These are phyloP conservation scores for Helianthus annuus DNA, from an alignment of 129 eudicot species.

Conservation along the genomic window DNA sequence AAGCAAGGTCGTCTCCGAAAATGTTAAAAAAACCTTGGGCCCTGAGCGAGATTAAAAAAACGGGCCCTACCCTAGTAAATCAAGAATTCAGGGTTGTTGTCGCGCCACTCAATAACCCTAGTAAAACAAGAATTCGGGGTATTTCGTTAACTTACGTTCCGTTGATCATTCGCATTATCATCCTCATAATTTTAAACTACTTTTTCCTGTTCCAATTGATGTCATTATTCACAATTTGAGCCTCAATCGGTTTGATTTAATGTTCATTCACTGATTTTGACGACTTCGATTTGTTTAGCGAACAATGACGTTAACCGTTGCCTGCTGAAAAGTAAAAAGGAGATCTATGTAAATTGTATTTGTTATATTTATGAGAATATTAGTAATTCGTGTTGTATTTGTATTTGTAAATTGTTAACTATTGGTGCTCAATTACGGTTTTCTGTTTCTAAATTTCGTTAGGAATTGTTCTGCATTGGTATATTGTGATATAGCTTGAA, in stretches of 20 bases:
- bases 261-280: slow-evolving; percentile 14
- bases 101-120: too few species aligned
- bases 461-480: slow-evolving; percentile 17
- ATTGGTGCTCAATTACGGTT: too few species aligned
- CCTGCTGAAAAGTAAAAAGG: slow-evolving; percentile 25
- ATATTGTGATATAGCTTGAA: slow-evolving; percentile 1
- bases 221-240: slow-evolving; percentile 10
- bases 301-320: slow-evolving; percentile 15
- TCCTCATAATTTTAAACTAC: neutral
- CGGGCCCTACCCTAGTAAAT: too few species aligned
- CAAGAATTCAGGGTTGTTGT: too few species aligned
- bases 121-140: too few species aligned
- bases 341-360: slow-evolving; percentile 17
- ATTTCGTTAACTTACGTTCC: too few species aligned
- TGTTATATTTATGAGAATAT: too few species aligned
- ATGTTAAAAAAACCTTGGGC: too few species aligned
- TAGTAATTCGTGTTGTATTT: too few species aligned
- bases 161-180: slow-evolving; percentile 20
- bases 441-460: slow-evolving; percentile 15
- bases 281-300: neutral
- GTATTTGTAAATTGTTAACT: too few species aligned
- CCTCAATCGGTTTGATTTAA: slow-evolving; percentile 12
- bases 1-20: too few species aligned
- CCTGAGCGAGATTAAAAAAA: too few species aligned
- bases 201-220: slow-evolving; percentile 2